Conservation (phyloP, 192 early-diverging fungal species). For the Pilaira anomala region DNA sequence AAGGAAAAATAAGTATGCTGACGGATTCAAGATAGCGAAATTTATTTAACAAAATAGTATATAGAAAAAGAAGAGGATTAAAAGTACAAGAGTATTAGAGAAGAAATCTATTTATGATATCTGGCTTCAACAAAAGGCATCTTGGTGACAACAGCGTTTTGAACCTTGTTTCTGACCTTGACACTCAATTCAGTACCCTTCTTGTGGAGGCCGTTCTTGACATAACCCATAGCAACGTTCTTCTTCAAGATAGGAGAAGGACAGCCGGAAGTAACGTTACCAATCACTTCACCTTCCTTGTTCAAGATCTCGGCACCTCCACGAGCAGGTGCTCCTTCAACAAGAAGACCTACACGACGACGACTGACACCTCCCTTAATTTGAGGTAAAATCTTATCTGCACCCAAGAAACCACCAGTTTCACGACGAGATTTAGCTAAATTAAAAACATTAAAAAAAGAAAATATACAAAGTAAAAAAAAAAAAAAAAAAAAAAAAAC, state of each 20-base stretch:
- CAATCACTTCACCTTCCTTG: constrained; percentile 62
- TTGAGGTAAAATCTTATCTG: constrained; percentile 80
- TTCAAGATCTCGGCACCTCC: constrained; percentile 67
- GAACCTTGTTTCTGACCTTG: constrained; percentile 80
- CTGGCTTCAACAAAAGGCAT: constrained; percentile 92
- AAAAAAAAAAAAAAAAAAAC: constrained; percentile 8
- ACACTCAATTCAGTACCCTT: constrained; percentile 88
- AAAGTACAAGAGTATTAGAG: neutral
- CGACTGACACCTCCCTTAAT: constrained; percentile 74
- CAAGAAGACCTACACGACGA: constrained; percentile 84
- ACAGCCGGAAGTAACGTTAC: constrained; percentile 88
- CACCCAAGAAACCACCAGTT: constrained; percentile 92
- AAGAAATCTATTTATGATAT: constrained; percentile 62
- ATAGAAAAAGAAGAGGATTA: neutral
- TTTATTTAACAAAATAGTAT: constrained; percentile 3
- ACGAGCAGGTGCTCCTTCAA: constrained; percentile 93
- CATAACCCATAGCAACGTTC: constrained; percentile 98
- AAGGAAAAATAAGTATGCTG: no score
- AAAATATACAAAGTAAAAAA: neutral
- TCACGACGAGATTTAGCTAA: constrained; percentile 77
- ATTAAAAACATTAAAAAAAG: no score
- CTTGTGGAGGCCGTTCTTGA: constrained; percentile 87
- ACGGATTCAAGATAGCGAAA: constrained; percentile 1
- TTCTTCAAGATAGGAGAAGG: constrained; percentile 89
- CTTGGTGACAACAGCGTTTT: constrained; percentile 82